A percentile compares a stretch with the other conserved stretches of the same genome.
Evolutionary conservation across 2,329 filamentous ascomycete genomes (phyloP).

Genomic region (Magnaporthales sp.): DNA sequence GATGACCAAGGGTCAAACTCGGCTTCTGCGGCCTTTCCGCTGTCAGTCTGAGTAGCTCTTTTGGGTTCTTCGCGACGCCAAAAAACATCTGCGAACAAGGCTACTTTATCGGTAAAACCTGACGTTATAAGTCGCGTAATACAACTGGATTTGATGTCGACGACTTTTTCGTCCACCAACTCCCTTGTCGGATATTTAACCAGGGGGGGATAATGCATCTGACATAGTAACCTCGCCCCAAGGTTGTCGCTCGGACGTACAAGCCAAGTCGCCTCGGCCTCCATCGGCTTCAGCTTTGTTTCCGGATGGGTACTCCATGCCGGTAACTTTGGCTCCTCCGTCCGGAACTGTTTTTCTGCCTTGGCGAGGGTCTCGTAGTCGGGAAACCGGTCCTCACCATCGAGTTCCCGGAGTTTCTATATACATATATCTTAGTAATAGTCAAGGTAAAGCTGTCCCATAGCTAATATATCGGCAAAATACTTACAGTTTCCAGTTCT

Average conservation of each 20-base stretch:
- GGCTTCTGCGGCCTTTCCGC: background rate
- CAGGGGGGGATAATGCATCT: background rate
- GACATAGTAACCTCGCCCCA: background rate
- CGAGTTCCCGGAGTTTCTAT: no score
- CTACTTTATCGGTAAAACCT: background rate
- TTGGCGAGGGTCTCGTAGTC: background rate
- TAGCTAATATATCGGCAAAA: no score
- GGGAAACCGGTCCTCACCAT: no score
- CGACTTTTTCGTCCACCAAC: background rate
- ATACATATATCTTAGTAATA: no score
- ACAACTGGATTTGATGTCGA: background rate
- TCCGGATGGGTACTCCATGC: background rate
- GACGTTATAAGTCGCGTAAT: background rate
- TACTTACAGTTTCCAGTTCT: no score
- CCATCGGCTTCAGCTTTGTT: background rate
- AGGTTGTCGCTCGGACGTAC: background rate
- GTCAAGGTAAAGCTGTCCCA: no score
- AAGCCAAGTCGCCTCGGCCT: background rate
- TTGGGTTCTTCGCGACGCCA: background rate
- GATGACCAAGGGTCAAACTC: background rate
- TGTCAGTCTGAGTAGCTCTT: background rate
- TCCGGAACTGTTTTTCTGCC: background rate
- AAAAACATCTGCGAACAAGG: background rate
- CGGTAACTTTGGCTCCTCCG: background rate
- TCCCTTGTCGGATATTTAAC: background rate